Evolutionary conservation across 805 yeast species (phyloP), one percentile per base, ranked within the genome.

Genomic region (Candida odintsovae): DNA sequence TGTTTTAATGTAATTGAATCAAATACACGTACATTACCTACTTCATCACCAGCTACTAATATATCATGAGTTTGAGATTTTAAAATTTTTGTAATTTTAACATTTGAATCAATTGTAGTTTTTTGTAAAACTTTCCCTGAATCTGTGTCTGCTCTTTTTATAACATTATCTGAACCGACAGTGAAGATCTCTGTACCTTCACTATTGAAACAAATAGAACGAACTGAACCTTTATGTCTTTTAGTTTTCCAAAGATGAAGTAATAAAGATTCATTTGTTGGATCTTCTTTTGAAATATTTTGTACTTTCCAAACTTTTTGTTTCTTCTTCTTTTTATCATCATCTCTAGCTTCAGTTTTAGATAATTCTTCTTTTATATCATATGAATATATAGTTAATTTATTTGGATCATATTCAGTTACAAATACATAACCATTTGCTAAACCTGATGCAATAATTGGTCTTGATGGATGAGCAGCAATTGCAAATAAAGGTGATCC

Each of bases 151-250:
- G 95, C 94, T 56, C 79, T 80, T 63, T 92, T 92, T 51, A 92
- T 68, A 6, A 86, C 77, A 41, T 78, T 77, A 51, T 92, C 99
- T 0, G 86, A 76, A 0, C 98, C 98, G 18, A 82, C 79, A 0
- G 95, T 74, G 57, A 71, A 86, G 0, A 90, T 44, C 46, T 65
- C 64, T 26, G 75, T 73, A n/a, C 75, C 74, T 6, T 66, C 61
- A 1, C 75, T 69, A 33, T 80, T 77, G 62, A 88, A 82, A 8
- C 78, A 68, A 2, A 87, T 68, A 4, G 85, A 78, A 38, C 99
- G 69, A 50, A 95, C 88, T 52, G 95, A 83, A 1, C 89, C 90
- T 63, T 89, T 90, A 61, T 92, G 98, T 61, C 98, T 76, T 57
- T 79, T 86, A 0, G 97, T 90, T 46, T 83, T 78, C 99, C 99